These are phyloP conservation scores for Venturiaceae sp. DNA, from an alignment of 2,329 filamentous ascomycete species.

Conservation along the genomic window DNA sequence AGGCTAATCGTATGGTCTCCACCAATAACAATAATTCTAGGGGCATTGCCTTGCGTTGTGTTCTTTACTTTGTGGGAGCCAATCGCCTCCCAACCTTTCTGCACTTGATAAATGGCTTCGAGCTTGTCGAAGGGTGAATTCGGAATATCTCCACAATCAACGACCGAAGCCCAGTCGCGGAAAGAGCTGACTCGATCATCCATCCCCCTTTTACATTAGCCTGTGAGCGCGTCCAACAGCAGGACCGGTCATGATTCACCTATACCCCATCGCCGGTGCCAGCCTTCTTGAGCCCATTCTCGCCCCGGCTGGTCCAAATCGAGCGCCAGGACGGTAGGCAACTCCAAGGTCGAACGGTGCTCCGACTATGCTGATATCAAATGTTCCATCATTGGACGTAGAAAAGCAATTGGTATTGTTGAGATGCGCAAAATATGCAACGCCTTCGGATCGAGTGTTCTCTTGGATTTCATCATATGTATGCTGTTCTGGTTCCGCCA, in stretches of 20 bases:
- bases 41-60: too few species aligned
- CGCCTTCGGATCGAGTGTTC: too few species aligned
- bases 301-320: slow-evolving; percentile 23
- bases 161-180: slow-evolving; percentile 5
- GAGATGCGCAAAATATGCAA: not conserved
- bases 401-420: slow-evolving; percentile 15
- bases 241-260: slow-evolving; percentile 12
- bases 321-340: slow-evolving; percentile 21
- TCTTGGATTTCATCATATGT: too few species aligned
- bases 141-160: too few species aligned
- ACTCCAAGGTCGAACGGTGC: slow-evolving; percentile 24
- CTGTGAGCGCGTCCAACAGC: slow-evolving; percentile 21
- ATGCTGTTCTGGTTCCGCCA: too few species aligned
- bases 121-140: too few species aligned
- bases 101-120: too few species aligned
- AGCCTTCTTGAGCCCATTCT: slow-evolving; percentile 9
- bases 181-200: slow-evolving; percentile 16
- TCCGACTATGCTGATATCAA: slow-evolving; percentile 22
- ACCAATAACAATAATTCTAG: too few species aligned
- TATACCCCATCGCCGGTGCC: not conserved
- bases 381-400: slow-evolving; percentile 9
- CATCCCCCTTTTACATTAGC: slow-evolving; percentile 19
- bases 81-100: too few species aligned
- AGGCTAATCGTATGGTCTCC: too few species aligned
- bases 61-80: too few species aligned